Evolutionary conservation across 2,329 filamentous ascomycete genomes (phyloP).

Genomic region (Aspergillaceae sp.): DNA sequence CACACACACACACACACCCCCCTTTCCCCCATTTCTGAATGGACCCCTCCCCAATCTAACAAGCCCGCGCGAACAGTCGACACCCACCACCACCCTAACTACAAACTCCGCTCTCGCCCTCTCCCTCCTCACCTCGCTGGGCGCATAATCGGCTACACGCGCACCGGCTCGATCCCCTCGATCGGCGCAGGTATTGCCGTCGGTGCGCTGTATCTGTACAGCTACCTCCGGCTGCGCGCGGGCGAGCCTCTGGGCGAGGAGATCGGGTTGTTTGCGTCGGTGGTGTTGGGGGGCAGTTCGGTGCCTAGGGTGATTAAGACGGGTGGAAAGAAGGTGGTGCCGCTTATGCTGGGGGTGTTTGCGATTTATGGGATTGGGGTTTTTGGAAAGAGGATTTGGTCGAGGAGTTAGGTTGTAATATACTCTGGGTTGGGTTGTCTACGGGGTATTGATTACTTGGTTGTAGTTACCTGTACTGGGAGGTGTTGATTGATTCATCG

Average conservation of each 20-base stretch:
- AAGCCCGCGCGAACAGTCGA: too few species aligned
- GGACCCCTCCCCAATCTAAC: too few species aligned
- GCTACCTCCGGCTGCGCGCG: constrained; percentile 70
- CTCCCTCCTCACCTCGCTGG: constrained; percentile 71
- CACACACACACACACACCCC: too few species aligned
- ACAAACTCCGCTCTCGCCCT: constrained; percentile 64
- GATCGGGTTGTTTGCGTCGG: constrained; percentile 75
- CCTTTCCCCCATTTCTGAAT: too few species aligned
- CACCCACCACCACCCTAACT: constrained; percentile 8
- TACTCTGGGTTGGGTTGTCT: too few species aligned
- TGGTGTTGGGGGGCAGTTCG: constrained; percentile 74
- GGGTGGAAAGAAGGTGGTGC: constrained; percentile 63
- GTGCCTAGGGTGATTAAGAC: constrained; percentile 79
- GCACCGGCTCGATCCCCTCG: constrained; percentile 78
- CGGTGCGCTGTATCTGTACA: constrained; percentile 67
- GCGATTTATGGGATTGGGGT: constrained; percentile 69
- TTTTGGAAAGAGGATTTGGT: constrained; percentile 62
- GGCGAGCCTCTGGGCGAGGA: constrained; percentile 75
- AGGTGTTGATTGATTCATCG: neutral
- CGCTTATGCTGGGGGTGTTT: constrained; percentile 67
- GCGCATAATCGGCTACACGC: constrained; percentile 76
- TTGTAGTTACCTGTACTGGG: too few species aligned
- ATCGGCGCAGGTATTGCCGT: constrained; percentile 77
- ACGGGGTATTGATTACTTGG: too few species aligned
- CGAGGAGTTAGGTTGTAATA: constrained; percentile 14